These are phyloP conservation scores for Solanum stenotomum DNA, from an alignment of 257 asterid genomes.

Conservation along the genomic window DNA sequence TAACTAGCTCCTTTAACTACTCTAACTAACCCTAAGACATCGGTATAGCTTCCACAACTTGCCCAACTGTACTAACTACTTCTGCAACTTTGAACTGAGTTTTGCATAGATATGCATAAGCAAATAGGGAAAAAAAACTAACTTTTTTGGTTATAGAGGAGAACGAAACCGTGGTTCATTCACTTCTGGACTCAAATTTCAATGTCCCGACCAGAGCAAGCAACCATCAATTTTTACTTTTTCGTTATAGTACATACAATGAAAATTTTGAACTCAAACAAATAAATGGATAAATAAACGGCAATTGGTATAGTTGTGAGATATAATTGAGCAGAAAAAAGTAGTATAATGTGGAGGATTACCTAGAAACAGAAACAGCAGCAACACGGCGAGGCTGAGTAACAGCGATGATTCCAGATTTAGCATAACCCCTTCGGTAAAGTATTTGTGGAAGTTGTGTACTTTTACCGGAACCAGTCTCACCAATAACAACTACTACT, in stretches of 20 bases:
- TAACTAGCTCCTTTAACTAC: not conserved
- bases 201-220: too few species aligned
- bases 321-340: too few species aligned
- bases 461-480: slow-evolving; percentile 95
- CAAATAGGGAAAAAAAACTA: not conserved
- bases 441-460: slow-evolving; percentile 95
- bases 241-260: too few species aligned
- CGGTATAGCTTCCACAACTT: not conserved
- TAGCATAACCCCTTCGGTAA: slow-evolving; percentile 62
- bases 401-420: slow-evolving; percentile 68
- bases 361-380: slow-evolving; percentile 87
- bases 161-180: too few species aligned
- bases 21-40: not conserved
- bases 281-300: too few species aligned
- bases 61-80: not conserved
- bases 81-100: not conserved
- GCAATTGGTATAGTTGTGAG: too few species aligned
- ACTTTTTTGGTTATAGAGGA: too few species aligned
- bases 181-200: too few species aligned
- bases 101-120: not conserved
- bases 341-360: not conserved
- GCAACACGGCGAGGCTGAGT: slow-evolving; percentile 99
- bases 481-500: slow-evolving; percentile 78
- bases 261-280: too few species aligned
- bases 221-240: too few species aligned